A percentile compares a stretch with the other conserved stretches of the same genome.
phyloP scores from a whole-genome alignment of 2,329 filamentous ascomycete species.

The Aspergillus versicolor region DNA sequence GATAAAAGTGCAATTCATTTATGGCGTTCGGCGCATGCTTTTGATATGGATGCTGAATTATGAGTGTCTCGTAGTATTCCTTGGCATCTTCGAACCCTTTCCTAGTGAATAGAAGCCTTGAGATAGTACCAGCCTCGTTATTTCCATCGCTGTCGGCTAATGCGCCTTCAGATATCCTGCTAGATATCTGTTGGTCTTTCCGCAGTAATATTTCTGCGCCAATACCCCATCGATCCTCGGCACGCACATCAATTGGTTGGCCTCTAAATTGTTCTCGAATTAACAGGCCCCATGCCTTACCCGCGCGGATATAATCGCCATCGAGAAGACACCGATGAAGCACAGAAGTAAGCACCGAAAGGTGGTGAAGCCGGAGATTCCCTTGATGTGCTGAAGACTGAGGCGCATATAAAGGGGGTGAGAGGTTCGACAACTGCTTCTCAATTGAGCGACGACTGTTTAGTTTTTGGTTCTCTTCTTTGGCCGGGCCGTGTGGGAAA shows the following conservation, averaged over 20 bases:
- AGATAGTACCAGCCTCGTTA: not conserved
- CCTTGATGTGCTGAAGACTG: conserved; percentile 31
- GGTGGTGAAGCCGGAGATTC: conserved; percentile 52
- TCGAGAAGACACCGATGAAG: conserved; percentile 71
- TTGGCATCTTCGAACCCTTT: conserved; percentile 58
- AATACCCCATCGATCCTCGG: conserved; percentile 73
- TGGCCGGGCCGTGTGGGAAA: conserved; percentile 41
- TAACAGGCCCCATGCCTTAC: conserved; percentile 72
- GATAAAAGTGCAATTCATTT: conserved; percentile 75
- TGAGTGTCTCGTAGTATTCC: conserved; percentile 74
- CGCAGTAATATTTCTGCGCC: conserved; percentile 82
- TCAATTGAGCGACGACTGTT: conserved; percentile 21
- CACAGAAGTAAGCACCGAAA: conserved; percentile 66
- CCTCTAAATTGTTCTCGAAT: conserved; percentile 61
- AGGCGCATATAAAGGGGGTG: conserved; percentile 35
- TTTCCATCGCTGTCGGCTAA: not conserved
- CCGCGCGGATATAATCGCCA: conserved; percentile 69
- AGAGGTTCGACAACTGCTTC: conserved; percentile 30
- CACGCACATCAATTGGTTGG: conserved; percentile 65
- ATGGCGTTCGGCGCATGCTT: conserved; percentile 57
- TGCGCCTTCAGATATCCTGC: conserved; percentile 5
- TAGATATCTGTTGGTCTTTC: conserved; percentile 32
- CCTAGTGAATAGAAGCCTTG: conserved; percentile 39
- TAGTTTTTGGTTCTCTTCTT: conserved; percentile 9
- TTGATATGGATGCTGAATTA: conserved; percentile 73